phyloP scores from a whole-genome alignment of 2,329 filamentous ascomycete genomes.

The Neocucurbitaria cava region DNA sequence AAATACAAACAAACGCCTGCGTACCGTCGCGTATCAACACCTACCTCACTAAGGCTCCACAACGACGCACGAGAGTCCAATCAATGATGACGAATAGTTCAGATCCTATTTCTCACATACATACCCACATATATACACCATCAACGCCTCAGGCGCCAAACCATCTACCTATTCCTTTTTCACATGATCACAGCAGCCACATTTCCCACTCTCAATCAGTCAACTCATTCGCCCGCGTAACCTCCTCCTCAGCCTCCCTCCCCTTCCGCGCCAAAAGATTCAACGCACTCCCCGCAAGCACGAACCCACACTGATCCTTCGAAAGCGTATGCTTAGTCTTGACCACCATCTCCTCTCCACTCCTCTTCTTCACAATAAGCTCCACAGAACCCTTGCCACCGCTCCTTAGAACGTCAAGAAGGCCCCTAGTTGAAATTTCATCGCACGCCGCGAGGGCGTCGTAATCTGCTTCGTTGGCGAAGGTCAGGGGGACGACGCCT shows the following conservation, averaged over 20 bases:
- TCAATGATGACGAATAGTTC: too few species aligned
- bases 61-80: too few species aligned
- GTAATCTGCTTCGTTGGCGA: conserved; percentile 87
- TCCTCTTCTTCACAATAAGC: conserved; percentile 60
- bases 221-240: conserved; percentile 48
- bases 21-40: too few species aligned
- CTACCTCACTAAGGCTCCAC: too few species aligned
- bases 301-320: conserved; percentile 88
- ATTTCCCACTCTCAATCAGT: conserved; percentile 36
- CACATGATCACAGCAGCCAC: background rate
- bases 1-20: too few species aligned
- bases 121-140: conserved; percentile 9
- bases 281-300: conserved; percentile 90
- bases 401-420: conserved; percentile 80
- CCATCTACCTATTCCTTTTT: background rate
- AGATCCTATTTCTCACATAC: too few species aligned
- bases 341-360: conserved; percentile 71
- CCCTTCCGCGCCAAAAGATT: conserved; percentile 80
- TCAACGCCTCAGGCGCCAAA: background rate
- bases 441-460: conserved; percentile 84
- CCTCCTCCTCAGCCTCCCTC: conserved; percentile 43
- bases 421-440: conserved; percentile 78
- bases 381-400: conserved; percentile 80
- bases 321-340: conserved; percentile 87
- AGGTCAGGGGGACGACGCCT: conserved; percentile 92